Conservation (phyloP, 2,329 filamentous ascomycete genomes). For the Whalleya microplaca region DNA sequence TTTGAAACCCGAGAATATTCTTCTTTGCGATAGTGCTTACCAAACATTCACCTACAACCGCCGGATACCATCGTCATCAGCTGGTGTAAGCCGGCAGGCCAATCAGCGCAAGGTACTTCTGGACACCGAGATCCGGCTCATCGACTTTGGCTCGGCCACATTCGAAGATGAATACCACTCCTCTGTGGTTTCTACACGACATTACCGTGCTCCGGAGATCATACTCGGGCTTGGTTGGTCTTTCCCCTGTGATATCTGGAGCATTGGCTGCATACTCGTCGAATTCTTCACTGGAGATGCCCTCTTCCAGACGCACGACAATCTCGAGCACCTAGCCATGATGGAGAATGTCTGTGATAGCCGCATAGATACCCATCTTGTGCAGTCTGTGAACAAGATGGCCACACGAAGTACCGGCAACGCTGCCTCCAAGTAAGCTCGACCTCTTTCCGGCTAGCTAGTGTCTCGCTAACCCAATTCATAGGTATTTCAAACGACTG, state of each 20-base stretch:
- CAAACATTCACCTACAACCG: slow-evolving; percentile 74
- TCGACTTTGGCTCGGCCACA: slow-evolving; percentile 73
- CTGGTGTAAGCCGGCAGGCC: slow-evolving; percentile 61
- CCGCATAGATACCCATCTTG: slow-evolving; percentile 61
- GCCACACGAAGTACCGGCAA: slow-evolving; percentile 60
- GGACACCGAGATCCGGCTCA: slow-evolving; percentile 71
- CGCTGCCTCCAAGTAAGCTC: slow-evolving; percentile 63
- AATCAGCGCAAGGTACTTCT: slow-evolving; percentile 67
- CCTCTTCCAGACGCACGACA: slow-evolving; percentile 73
- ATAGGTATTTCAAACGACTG: slow-evolving; percentile 68
- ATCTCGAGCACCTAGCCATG: slow-evolving; percentile 75
- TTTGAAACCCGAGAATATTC: slow-evolving; percentile 72
- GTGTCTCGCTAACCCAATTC: slow-evolving; percentile 33
- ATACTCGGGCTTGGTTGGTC: slow-evolving; percentile 74
- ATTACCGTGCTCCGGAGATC: slow-evolving; percentile 72
- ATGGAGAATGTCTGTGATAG: slow-evolving; percentile 70
- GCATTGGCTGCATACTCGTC: slow-evolving; percentile 72
- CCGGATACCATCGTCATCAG: slow-evolving; percentile 69
- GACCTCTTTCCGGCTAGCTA: not conserved
- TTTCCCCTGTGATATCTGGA: slow-evolving; percentile 74
- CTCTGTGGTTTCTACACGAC: slow-evolving; percentile 70
- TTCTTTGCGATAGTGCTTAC: slow-evolving; percentile 66
- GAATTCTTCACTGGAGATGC: slow-evolving; percentile 75
- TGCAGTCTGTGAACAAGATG: slow-evolving; percentile 61
- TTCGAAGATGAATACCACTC: slow-evolving; percentile 76